Percentiles rank a stretch among this genome's conserved stretches.
These are phyloP conservation scores for Rhododendron molle DNA, from an alignment of 148 eudicot genomes.

Conservation along the genomic window DNA sequence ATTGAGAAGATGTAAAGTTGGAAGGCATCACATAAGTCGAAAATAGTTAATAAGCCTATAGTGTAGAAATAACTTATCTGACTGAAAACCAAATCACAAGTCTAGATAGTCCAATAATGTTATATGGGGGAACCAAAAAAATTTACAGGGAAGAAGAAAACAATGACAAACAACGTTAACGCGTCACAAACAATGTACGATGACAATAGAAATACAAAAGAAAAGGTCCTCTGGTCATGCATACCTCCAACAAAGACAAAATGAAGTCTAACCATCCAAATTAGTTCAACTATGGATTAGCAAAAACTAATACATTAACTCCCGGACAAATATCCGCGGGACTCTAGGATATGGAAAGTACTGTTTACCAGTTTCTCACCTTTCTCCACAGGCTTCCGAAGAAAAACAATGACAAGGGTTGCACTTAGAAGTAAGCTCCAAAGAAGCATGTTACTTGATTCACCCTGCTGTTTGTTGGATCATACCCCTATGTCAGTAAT, in stretches of 20 bases:
- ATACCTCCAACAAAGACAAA: not conserved
- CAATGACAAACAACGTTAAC: not conserved
- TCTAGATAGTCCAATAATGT: not conserved
- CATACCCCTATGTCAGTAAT: not conserved
- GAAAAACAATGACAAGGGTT: conserved; percentile 30
- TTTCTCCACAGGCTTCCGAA: conserved; percentile 49
- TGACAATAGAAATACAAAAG: too few species aligned
- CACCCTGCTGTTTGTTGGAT: conserved; percentile 20
- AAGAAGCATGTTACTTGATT: conserved; percentile 19
- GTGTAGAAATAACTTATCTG: not conserved
- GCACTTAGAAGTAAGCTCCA: conserved; percentile 37
- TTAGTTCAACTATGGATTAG: not conserved
- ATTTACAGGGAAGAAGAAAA: not conserved
- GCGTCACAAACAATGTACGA: not conserved
- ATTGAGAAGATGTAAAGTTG: not conserved
- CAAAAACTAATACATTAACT: not conserved
- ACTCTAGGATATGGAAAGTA: not conserved
- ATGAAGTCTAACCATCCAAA: not conserved
- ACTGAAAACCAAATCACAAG: not conserved
- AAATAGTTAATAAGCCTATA: not conserved
- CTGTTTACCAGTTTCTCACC: conserved; percentile 34
- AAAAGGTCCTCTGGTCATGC: not conserved
- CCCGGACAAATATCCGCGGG: not conserved
- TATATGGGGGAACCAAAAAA: not conserved
- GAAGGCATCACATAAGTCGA: not conserved